Conservation (phyloP, 495 filamentous ascomycete genomes). For the Geopyxis carbonaria region DNA sequence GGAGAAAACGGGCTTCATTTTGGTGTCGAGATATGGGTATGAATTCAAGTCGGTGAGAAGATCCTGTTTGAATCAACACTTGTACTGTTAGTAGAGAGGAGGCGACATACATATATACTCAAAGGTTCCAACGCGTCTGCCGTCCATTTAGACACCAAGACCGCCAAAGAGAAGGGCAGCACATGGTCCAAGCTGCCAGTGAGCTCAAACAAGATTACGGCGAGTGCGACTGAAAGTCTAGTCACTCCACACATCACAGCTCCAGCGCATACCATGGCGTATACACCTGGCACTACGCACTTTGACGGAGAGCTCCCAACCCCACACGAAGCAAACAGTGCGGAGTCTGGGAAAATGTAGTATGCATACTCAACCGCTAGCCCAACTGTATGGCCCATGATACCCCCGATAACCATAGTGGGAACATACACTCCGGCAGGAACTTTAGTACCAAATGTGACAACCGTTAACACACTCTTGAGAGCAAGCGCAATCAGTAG, state of each 20-base stretch:
- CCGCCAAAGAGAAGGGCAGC: conserved; percentile 78
- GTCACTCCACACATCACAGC: conserved; percentile 98
- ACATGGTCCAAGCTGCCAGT: conserved; percentile 92
- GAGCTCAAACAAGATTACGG: conserved; percentile 88
- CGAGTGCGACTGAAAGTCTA: conserved; percentile 78
- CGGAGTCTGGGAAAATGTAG: conserved; percentile 45
- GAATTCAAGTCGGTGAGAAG: conserved; percentile 92
- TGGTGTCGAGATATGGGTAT: conserved; percentile 90
- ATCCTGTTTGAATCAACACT: conserved; percentile 37
- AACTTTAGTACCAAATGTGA: conserved; percentile 44
- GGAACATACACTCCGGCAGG: conserved; percentile 60
- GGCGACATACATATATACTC: conserved; percentile 67
- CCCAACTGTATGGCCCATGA: conserved; percentile 78
- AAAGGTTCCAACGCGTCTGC: conserved; percentile 88
- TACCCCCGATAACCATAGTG: conserved; percentile 92
- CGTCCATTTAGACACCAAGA: conserved; percentile 93
- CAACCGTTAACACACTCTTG: conserved; percentile 63
- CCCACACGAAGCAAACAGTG: conserved; percentile 58
- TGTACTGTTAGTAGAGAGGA: background rate
- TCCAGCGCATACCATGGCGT: conserved; percentile 78
- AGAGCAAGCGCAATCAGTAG: conserved; percentile 68
- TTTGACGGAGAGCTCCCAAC: conserved; percentile 47
- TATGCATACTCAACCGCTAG: conserved; percentile 74
- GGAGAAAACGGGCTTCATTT: conserved; percentile 75
- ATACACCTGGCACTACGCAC: conserved; percentile 92